Conservation (phyloP, 352 stramenopile genomes). For the Globisporangium camurandrum region DNA sequence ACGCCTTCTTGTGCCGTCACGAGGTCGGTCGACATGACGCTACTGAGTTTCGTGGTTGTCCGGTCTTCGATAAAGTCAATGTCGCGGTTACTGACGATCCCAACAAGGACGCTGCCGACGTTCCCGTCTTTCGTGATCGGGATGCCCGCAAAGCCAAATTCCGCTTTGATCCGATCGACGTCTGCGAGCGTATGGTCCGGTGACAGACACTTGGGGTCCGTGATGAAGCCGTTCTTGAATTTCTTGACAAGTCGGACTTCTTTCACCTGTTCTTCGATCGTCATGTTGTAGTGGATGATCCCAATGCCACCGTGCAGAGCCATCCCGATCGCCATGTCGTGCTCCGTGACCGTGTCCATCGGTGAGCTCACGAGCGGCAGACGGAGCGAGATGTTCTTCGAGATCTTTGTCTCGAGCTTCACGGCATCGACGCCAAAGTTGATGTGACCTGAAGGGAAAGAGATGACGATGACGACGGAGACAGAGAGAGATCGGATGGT, state of each 20-base stretch:
- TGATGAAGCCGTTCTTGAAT: slow-evolving; percentile 99
- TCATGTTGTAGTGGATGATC: slow-evolving; percentile 99
- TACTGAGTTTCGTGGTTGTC: slow-evolving; percentile 68
- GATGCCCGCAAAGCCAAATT: slow-evolving; percentile 98
- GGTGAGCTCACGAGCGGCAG: slow-evolving; percentile 95
- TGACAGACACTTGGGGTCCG: slow-evolving; percentile 94
- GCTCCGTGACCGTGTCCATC: slow-evolving; percentile 99
- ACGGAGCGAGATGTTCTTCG: slow-evolving; percentile 94
- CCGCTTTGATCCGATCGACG: slow-evolving; percentile 93
- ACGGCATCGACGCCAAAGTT: slow-evolving; percentile 92
- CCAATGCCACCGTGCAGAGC: slow-evolving; percentile 98
- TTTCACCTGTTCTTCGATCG: slow-evolving; percentile 94
- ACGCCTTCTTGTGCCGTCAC: slow-evolving; percentile 93
- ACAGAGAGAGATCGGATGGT: not conserved
- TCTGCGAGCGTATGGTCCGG: slow-evolving; percentile 94
- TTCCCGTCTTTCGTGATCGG: slow-evolving; percentile 98
- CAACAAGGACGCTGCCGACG: slow-evolving; percentile 95
- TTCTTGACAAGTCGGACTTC: slow-evolving; percentile 95
- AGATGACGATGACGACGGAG: not conserved
- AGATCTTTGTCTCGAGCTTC: slow-evolving; percentile 91
- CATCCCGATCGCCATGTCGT: slow-evolving; percentile 99
- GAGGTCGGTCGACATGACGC: slow-evolving; percentile 88
- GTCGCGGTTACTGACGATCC: slow-evolving; percentile 99
- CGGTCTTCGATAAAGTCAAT: slow-evolving; percentile 98
- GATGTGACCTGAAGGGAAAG: slow-evolving; percentile 74